These are phyloP conservation scores for Astrothelium macrocarpum DNA, from an alignment of 495 filamentous ascomycete species.

Conservation along the genomic window DNA sequence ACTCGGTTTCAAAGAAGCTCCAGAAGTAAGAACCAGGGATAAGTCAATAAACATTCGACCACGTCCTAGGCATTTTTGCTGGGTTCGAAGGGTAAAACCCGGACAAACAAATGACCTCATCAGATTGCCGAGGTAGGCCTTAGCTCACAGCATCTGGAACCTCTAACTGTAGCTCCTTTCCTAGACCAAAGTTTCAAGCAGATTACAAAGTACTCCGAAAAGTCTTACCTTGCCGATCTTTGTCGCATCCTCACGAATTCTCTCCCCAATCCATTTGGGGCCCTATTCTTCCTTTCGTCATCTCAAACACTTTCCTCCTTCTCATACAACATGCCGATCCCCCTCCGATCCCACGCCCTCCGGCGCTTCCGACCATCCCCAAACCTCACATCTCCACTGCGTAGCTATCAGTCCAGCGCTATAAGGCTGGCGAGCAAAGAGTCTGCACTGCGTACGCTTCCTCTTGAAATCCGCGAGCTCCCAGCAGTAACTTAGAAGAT, in stretches of 20 bases:
- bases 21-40: too few relatives aligned
- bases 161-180: background rate
- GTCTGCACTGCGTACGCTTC: slow-evolving; percentile 22
- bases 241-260: background rate
- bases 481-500: background rate
- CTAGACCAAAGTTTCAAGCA: background rate
- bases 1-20: too few relatives aligned
- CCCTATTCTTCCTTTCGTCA: background rate
- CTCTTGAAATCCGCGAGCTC: background rate
- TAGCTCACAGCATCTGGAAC: background rate
- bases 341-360: slow-evolving; percentile 9
- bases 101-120: background rate
- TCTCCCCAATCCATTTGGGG: background rate
- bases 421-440: slow-evolving; percentile 23
- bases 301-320: background rate
- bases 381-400: slow-evolving; percentile 8
- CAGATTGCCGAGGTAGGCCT: background rate
- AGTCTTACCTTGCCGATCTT: background rate
- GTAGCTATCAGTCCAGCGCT: slow-evolving; percentile 16
- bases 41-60: background rate
- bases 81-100: too few relatives aligned
- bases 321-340: slow-evolving; percentile 6
- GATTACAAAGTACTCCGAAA: background rate
- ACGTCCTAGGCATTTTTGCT: too few relatives aligned
- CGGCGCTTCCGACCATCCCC: background rate